Base-by-base conservation (phyloP, 768 basidiomycete species). In the Crucibulum laeve region DNA sequence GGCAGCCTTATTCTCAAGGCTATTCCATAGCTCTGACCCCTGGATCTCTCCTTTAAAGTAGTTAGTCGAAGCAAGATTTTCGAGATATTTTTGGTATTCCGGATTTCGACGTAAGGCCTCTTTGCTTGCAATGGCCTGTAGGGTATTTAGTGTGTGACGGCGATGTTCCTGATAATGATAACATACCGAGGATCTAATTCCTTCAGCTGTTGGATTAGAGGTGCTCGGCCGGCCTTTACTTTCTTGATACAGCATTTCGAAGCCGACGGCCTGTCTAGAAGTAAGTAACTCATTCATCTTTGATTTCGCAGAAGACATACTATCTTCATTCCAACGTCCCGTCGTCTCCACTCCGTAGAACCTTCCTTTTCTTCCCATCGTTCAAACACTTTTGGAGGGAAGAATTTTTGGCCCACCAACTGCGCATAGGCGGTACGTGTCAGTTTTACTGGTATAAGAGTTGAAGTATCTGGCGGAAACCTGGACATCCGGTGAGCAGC, bases 371-470 rank as follows among this genome's bases (percentile, higher is more conserved):
- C 85, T 48, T 69, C 60, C 72, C 82, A 87, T 41, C 73, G 72
- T 4, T 91, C 90, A 55, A 97, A 99, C 21, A 87, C 70, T 57
- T 87, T 92, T 1, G 94, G 92, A 4, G 95, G 87, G 57, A 83
- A 86, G 60, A 98, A 97, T 43, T 82, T 88, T 63, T 98, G 96
- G 4, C 92, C 88, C 25, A 84, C 62, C 21, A 98, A 69, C 56
- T 98, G 96, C 5, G 96, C 96, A 61, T 96, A 99, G 1, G 92
- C 89, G 0, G 91, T 87, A 40, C 93, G 77, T 2, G 95, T 96
- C 77, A 95, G 76, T 45, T 66, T 79, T 10, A 95, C 76, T 1
- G 78, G 73, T 2, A 74, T 70, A 13, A 88, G 70, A 4, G 81
- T 65, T 4, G 71, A 70, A 3, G 85, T 71, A 18, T 74, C 66